These are phyloP conservation scores for Kwoniella pini DNA, from an alignment of 768 basidiomycete species.

Conservation along the genomic window DNA sequence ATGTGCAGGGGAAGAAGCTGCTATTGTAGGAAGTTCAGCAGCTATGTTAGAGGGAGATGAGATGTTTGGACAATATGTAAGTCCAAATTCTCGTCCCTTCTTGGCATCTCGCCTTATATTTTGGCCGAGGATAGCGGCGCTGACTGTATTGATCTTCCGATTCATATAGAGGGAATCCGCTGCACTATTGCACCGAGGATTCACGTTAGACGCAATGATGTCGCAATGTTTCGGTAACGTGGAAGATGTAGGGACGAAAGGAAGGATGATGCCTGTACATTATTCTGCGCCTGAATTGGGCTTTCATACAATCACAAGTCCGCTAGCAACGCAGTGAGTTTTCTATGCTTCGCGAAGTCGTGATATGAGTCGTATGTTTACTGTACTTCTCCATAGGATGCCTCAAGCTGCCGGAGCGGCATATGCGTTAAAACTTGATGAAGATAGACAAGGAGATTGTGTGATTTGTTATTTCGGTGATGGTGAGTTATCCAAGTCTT, in stretches of 20 bases:
- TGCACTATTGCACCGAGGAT: conserved; percentile 84
- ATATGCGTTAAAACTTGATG: conserved; percentile 78
- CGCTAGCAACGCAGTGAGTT: conserved; percentile 82
- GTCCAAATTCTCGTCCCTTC: neutral
- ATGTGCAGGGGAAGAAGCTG: conserved; percentile 87
- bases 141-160: neutral
- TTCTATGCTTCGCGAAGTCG: neutral
- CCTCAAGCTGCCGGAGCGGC: conserved; percentile 86
- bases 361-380: conserved; percentile 14
- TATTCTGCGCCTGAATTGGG: conserved; percentile 81
- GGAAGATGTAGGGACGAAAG: conserved; percentile 77
- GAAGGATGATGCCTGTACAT: conserved; percentile 94
- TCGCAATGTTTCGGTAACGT: conserved; percentile 87
- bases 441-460: conserved; percentile 68
- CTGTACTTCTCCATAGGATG: conserved; percentile 26
- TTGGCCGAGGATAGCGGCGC: too few species aligned
- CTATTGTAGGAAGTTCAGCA: conserved; percentile 84
- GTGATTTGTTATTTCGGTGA: conserved; percentile 92
- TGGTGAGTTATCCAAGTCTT: too few species aligned
- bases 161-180: conserved; percentile 57
- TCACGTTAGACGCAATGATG: conserved; percentile 76
- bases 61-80: conserved; percentile 90
- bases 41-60: conserved; percentile 80
- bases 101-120: too few species aligned
- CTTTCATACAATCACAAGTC: conserved; percentile 92